Evolutionary conservation across 176 grass and related monocot genomes (phyloP).

Genomic region (Typha latifolia): DNA sequence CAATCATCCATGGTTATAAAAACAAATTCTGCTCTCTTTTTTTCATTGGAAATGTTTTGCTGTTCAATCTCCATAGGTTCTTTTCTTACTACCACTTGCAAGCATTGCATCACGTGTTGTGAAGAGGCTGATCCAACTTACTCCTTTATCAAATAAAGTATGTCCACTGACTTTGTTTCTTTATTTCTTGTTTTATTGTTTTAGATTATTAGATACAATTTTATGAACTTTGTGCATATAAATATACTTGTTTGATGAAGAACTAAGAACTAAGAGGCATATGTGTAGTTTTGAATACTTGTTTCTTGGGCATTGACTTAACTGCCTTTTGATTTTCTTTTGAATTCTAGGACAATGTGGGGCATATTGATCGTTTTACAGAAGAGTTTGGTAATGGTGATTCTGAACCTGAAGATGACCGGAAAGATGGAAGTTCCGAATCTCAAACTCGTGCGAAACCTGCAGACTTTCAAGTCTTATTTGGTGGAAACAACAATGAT

Average conservation of each 20-base stretch:
- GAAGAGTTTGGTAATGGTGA: constrained; percentile 60
- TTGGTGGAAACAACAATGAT: constrained; percentile 73
- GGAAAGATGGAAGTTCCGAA: constrained; percentile 9
- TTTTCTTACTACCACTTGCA: constrained; percentile 78
- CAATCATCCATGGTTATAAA: too few relatives aligned
- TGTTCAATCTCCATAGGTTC: constrained; percentile 41
- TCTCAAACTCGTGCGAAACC: constrained; percentile 56
- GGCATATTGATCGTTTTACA: constrained; percentile 50
- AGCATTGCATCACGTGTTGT: constrained; percentile 78
- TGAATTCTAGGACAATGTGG: constrained; percentile 39
- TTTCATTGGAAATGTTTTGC: constrained; percentile 13
- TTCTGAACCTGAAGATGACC: constrained; percentile 43
- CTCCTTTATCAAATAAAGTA: constrained; percentile 72
- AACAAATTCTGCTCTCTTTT: not conserved
- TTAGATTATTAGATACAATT: not conserved
- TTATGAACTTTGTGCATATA: not conserved
- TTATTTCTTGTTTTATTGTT: constrained; percentile 11
- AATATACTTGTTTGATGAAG: too few relatives aligned
- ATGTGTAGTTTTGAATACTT: too few relatives aligned
- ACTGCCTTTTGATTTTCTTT: constrained; percentile 6
- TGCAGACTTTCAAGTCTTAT: constrained; percentile 56
- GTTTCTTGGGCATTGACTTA: too few relatives aligned
- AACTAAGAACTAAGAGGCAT: too few relatives aligned
- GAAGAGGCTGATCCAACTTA: constrained; percentile 80
- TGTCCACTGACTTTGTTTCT: not conserved